A percentile compares a stretch with the other conserved stretches of the same genome.
Conservation (phyloP, 129 eudicot genomes). For the Saposhnikovia divaricata region DNA sequence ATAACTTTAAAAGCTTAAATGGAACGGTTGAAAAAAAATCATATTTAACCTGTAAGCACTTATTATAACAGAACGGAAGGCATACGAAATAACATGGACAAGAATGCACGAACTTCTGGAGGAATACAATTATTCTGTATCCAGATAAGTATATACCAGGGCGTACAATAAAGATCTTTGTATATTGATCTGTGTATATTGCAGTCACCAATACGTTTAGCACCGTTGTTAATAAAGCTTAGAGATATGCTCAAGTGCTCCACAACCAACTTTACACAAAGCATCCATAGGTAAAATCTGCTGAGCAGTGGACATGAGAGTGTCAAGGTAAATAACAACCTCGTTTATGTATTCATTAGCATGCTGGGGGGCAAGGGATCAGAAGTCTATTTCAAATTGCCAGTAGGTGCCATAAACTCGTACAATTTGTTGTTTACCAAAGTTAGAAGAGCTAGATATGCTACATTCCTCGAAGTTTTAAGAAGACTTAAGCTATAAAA, state of each 20-base stretch:
- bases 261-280: constrained; percentile 75
- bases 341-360: constrained; percentile 61
- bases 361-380: constrained; percentile 51
- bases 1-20: neutral
- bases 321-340: constrained; percentile 66
- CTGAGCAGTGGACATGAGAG: constrained; percentile 72
- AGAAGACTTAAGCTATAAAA: constrained; percentile 62
- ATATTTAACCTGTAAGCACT: too few species aligned
- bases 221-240: neutral
- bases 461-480: constrained; percentile 66
- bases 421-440: constrained; percentile 64
- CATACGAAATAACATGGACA: too few species aligned
- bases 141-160: too few species aligned
- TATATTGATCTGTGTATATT: too few species aligned
- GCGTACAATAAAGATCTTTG: too few species aligned
- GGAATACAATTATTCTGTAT: neutral
- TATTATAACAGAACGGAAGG: too few species aligned
- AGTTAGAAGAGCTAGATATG: constrained; percentile 51
- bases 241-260: constrained; percentile 81
- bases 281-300: constrained; percentile 79
- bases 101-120: neutral
- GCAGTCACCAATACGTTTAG: too few species aligned
- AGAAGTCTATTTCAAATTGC: constrained; percentile 63
- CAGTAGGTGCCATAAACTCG: constrained; percentile 54
- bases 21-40: too few species aligned